Conservation (phyloP, 2,329 filamentous ascomycete genomes). For the Cladophialophora carrionii region DNA sequence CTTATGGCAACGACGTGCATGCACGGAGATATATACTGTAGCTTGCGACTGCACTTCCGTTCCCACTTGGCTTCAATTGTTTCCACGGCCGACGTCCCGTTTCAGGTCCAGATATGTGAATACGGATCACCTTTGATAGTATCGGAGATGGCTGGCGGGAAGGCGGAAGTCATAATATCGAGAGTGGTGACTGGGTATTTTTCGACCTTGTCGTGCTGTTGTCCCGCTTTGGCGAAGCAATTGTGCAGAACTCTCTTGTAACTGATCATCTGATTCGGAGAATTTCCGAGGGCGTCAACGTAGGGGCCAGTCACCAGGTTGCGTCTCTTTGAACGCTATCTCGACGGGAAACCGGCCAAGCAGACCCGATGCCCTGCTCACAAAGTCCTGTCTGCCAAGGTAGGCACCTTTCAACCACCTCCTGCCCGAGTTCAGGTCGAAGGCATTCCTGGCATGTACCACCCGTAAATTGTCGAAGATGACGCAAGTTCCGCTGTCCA, state of each 20-base stretch:
- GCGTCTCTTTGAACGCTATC: constrained; percentile 1
- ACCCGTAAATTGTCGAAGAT: constrained; percentile 86
- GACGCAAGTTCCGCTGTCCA: constrained; percentile 82
- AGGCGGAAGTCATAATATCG: too few species aligned
- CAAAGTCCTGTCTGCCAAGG: constrained; percentile 68
- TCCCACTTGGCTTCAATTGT: not conserved
- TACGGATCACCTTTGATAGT: not conserved
- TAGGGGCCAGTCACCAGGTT: not conserved
- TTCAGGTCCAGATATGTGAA: not conserved
- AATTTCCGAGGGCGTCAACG: not conserved
- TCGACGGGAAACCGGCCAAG: constrained; percentile 22
- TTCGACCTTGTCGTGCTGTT: not conserved
- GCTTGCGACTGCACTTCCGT: not conserved
- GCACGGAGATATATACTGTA: not conserved
- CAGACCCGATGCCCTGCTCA: constrained; percentile 33
- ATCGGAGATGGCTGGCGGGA: not conserved
- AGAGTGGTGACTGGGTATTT: not conserved
- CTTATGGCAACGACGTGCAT: too few species aligned
- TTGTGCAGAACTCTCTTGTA: not conserved
- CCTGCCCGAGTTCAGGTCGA: constrained; percentile 67
- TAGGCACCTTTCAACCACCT: constrained; percentile 88
- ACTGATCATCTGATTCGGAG: not conserved
- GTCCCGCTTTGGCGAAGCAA: not conserved
- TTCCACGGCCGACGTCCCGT: not conserved
- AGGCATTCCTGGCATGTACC: constrained; percentile 79